These are phyloP conservation scores for Alternaria longipes DNA, from an alignment of 2,329 filamentous ascomycete genomes.

Conservation along the genomic window DNA sequence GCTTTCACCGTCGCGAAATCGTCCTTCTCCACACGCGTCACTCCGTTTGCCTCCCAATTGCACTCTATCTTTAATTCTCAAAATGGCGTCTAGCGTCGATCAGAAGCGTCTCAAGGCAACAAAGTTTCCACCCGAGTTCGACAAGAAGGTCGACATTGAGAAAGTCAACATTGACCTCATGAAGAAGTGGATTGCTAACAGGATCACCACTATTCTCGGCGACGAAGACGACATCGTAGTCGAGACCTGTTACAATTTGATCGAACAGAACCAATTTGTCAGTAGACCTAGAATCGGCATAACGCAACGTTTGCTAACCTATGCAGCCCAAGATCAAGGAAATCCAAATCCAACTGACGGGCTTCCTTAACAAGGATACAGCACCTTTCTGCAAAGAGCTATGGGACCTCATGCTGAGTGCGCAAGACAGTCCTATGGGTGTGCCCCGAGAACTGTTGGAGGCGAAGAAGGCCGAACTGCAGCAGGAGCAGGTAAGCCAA, in stretches of 20 bases:
- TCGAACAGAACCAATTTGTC: conserved; percentile 81
- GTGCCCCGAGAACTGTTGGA: conserved; percentile 95
- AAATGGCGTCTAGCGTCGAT: conserved; percentile 85
- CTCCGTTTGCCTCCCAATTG: conserved; percentile 5
- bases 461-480: conserved; percentile 93
- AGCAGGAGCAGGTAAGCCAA: conserved; percentile 83
- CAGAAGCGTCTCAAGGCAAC: conserved; percentile 89
- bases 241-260: conserved; percentile 75
- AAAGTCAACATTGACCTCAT: conserved; percentile 98
- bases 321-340: conserved; percentile 91
- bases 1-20: conserved; percentile 17
- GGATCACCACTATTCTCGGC: conserved; percentile 87
- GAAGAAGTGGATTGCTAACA: conserved; percentile 97
- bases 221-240: conserved; percentile 96
- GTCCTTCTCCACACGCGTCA: conserved; percentile 10
- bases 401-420: conserved; percentile 91
- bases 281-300: conserved; percentile 48
- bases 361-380: conserved; percentile 94
- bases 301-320: conserved; percentile 21
- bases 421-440: conserved; percentile 85
- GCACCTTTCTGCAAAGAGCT: conserved; percentile 89
- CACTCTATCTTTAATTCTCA: conserved; percentile 3
- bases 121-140: conserved; percentile 94
- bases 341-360: conserved; percentile 91
- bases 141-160: conserved; percentile 92